Evolutionary conservation across 768 basidiomycete genomes (phyloP).

Genomic region (Jaapia argillacea): DNA sequence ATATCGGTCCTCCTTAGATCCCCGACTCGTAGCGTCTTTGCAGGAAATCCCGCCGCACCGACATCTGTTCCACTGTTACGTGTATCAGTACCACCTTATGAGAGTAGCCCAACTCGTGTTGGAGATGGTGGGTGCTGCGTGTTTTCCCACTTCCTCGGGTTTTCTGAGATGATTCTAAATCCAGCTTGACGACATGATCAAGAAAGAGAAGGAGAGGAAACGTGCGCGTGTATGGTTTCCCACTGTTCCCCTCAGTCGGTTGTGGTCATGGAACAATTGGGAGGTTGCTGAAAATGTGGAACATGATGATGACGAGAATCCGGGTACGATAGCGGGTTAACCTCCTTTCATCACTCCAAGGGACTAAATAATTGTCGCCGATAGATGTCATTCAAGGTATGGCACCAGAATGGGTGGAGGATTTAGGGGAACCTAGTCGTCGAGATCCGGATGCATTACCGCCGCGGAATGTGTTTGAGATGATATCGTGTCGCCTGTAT

Average conservation of each 20-base stretch:
- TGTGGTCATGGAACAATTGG: constrained; percentile 36
- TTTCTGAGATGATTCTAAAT: too few species aligned
- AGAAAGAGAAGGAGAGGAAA: constrained; percentile 39
- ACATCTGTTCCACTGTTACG: constrained; percentile 64
- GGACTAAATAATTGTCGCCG: background rate
- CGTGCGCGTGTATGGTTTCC: constrained; percentile 50
- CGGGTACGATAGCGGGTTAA: constrained; percentile 29
- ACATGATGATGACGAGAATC: constrained; percentile 60
- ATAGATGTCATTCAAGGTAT: constrained; percentile 51
- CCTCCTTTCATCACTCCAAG: background rate
- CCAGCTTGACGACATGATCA: constrained; percentile 48
- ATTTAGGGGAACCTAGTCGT: constrained; percentile 44
- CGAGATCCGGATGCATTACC: constrained; percentile 73
- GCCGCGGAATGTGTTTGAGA: constrained; percentile 50
- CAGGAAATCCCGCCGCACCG: constrained; percentile 50
- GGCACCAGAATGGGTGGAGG: constrained; percentile 27
- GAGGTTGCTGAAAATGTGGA: constrained; percentile 33
- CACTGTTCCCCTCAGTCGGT: constrained; percentile 18
- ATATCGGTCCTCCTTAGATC: constrained; percentile 42
- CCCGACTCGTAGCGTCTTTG: constrained; percentile 17
- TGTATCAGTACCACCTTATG: constrained; percentile 52
- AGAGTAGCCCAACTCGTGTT: constrained; percentile 22
- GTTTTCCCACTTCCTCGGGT: too few species aligned
- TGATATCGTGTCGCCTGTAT: constrained; percentile 36
- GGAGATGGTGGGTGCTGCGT: constrained; percentile 24